Base-by-base conservation (phyloP, 768 basidiomycete species). In the Chiua virens region DNA sequence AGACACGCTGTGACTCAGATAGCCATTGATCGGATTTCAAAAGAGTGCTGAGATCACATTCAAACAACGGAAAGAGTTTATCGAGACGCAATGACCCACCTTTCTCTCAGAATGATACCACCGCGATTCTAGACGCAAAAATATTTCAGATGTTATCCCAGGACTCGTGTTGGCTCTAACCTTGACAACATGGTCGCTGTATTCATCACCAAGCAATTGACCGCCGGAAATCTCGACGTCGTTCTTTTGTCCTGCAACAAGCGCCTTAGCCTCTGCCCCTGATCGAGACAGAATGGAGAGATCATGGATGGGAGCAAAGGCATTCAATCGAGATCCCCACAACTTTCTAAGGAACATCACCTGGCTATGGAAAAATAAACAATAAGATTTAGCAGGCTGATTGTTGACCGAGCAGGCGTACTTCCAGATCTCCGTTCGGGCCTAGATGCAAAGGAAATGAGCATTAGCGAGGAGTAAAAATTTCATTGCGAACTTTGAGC, bases 21-120 rank as follows among this genome's bases (percentile, higher is more conserved):
- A 85, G 71, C 94, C 94, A 98, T 67, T 89, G 88, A 66, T 98
- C 94, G 4, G 92, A 95, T 73, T 98, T 97, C 53, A 96, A 76
- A 3, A 95, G 77, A 2, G 86, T 94, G 47, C 89, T 92, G 54
- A 28, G 45, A 40, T 28, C 35, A 42, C 34, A 21, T 38, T 48
- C 5, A 13, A 48, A 39, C 20, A 23, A 34, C 15, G 45, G 34
- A 17, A 7, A 25, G 28, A 55, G 23, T n/a, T 49, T 52, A 42
- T 17, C n/a, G 21, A 46, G 47, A 41, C 25, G 54, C 50, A 17
- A 45, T 8, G 46, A 77, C 77, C 22, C 50, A 92, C 86, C 87
- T 85, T 65, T 95, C 87, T 38, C 97, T 83, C 15, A 99, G 73
- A 61, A 98, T 97, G 65, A 99, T 92, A 1, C 97, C 97, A 52